Evolutionary conservation across 257 asterid genomes (phyloP).

Genomic region (Linaria vulgaris): DNA sequence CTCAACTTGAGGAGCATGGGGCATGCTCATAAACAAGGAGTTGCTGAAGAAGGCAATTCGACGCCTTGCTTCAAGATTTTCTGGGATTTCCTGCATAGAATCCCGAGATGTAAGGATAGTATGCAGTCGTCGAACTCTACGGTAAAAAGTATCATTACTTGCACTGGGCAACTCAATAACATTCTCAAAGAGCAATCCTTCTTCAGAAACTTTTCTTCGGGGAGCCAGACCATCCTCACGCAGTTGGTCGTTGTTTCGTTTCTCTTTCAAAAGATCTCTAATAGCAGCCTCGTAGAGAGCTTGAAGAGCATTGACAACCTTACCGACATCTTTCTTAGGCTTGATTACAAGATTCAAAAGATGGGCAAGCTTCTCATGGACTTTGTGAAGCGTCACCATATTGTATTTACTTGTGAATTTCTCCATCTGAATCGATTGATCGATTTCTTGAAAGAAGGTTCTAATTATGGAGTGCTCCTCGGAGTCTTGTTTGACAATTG

Average conservation of each 20-base stretch:
- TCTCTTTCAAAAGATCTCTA: constrained; percentile 80
- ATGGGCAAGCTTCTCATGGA: constrained; percentile 73
- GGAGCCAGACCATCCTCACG: constrained; percentile 94
- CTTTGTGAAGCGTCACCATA: constrained; percentile 57
- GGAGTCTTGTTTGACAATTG: constrained; percentile 63
- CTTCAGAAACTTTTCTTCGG: constrained; percentile 50
- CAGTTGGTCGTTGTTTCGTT: constrained; percentile 68
- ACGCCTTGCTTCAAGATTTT: constrained; percentile 97
- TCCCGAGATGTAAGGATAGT: constrained; percentile 93
- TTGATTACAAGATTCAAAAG: constrained; percentile 68
- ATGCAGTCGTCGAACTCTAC: constrained; percentile 82
- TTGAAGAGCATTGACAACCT: constrained; percentile 90
- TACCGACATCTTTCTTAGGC: constrained; percentile 62
- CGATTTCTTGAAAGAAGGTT: constrained; percentile 83
- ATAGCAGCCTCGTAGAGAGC: constrained; percentile 93
- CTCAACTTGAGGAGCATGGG: constrained; percentile 99
- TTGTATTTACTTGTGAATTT: constrained; percentile 79
- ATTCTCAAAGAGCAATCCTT: constrained; percentile 76
- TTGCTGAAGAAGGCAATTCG: constrained; percentile 97
- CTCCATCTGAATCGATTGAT: constrained; percentile 73
- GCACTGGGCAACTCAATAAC: constrained; percentile 72
- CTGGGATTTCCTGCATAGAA: constrained; percentile 91
- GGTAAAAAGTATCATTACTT: constrained; percentile 69
- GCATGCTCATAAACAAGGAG: constrained; percentile 98
- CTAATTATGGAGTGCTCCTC: constrained; percentile 85